Evolutionary conservation across 1,284 basidiomycete genomes (phyloP), one percentile per base, ranked within the genome.

Genomic region (Somion occarium): DNA sequence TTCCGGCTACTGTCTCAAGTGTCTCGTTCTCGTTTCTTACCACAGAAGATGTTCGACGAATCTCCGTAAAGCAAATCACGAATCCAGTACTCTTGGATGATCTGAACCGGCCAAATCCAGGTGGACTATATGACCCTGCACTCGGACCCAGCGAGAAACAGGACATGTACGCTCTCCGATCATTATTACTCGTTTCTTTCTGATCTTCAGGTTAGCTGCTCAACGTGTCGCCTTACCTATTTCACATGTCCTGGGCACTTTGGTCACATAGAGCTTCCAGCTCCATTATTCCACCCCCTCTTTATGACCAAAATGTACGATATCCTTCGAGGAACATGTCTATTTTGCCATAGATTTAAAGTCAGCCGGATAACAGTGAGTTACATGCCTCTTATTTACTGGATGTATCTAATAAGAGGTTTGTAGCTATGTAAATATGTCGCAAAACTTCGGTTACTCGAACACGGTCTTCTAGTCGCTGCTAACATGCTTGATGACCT

Each of bases 181-280:
- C 38, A 22, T 38, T 20, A 3, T 9, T 19, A 24, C 37, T 20
- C 23, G 3, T 22, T 20, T 34, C 38, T 44, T 43, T 53, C 44
- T 54, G 24, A 57, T 38, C 12, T 38, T 44, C 43, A 27, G 39
- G 53, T 37, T 65, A 98, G 95, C 56, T 99, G 97, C 70, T 76
- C 89, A 59, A 98, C 97, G 69, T 99, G 97, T 68, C 85, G 82
- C 51, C 80, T 96, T 59, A 91, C 85, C 46, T 94, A 92, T 63
- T 98, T 88, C 70, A 86, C 88, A 55, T 99, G 97, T 68, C 96
- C 97, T 0, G 97, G 97, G 5, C 97, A 99, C 71, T 99, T 92
- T 74, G 97, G 97, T n/a, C 97, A 99, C 71, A 96, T 99, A 59
- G 94, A 98, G 61, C 83, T 99, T 4, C 93, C 97, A 9, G 81